These are phyloP conservation scores for Darksidea phi DNA, from an alignment of 495 filamentous ascomycete genomes.

Conservation along the genomic window DNA sequence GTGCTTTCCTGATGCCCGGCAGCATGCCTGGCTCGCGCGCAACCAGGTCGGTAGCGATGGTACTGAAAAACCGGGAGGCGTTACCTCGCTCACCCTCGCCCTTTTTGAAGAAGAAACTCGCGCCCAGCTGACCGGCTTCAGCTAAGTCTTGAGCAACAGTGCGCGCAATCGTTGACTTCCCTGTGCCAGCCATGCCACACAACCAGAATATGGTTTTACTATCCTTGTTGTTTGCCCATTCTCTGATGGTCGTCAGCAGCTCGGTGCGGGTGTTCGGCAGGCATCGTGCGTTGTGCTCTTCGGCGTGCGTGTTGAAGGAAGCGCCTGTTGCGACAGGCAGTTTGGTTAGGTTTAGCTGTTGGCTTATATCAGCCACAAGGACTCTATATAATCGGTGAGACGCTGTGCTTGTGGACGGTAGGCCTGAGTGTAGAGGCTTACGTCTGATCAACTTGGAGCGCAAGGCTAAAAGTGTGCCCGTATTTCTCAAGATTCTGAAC, in stretches of 20 bases:
- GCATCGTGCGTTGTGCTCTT: conserved; percentile 29
- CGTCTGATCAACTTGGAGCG: too few relatives aligned
- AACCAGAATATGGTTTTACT: conserved; percentile 41
- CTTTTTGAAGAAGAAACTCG: conserved; percentile 36
- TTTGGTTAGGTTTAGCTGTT: too few relatives aligned
- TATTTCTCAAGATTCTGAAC: too few relatives aligned
- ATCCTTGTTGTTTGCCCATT: conserved; percentile 24
- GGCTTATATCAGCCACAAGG: too few relatives aligned
- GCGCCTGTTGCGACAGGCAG: conserved; percentile 27
- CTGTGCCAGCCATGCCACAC: conserved; percentile 37
- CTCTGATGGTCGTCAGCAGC: conserved; percentile 24
- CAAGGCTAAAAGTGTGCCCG: too few relatives aligned
- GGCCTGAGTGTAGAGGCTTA: too few relatives aligned
- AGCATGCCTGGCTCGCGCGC: conserved; percentile 11
- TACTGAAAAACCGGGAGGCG: conserved; percentile 32
- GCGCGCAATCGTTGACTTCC: conserved; percentile 37
- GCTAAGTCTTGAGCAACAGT: conserved; percentile 28
- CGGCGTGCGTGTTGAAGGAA: conserved; percentile 23
- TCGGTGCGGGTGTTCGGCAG: conserved; percentile 31
- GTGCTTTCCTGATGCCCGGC: conserved; percentile 10
- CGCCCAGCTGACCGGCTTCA: conserved; percentile 24
- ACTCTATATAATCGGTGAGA: too few relatives aligned
- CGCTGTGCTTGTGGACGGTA: too few relatives aligned
- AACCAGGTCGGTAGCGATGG: conserved; percentile 25
- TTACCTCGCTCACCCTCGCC: conserved; percentile 30